Evolutionary conservation across 106 monocot species (phyloP), one percentile per base, ranked within the genome.

Genomic region (Gastrodia elata): DNA sequence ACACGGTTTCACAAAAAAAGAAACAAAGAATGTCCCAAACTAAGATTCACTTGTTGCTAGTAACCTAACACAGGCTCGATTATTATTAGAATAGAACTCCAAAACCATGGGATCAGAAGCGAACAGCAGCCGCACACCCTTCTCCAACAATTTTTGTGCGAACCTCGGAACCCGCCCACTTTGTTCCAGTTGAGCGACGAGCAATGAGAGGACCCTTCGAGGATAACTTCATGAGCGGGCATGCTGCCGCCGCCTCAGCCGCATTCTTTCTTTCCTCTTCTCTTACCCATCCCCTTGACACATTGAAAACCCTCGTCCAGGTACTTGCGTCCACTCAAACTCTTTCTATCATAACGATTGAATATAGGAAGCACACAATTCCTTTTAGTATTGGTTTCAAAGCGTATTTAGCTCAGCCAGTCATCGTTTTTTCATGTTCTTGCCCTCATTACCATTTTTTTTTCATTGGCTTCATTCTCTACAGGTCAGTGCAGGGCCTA

Each of bases 291-390:
- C 93, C 98, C 8, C 77, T 98, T 26, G 98, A 98, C 77, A 91
- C 93, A 52, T 78, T 93, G 74, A 98, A 98, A 57, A 82, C 93
- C 68, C 98, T 98, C 44, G 79, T 91, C 76, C 98, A 98, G 90
- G 96, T 87, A 22, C 36, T 61, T n/a, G 16, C 11, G n/a, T 38
- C 18, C 65, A 38, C 74, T 71, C 40, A 1, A 5, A 0, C 40
- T 16, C 20, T 26, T 0, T 39, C 20, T 67, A n/a, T n/a, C n/a
- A n/a, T n/a, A n/a, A n/a, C n/a, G n/a, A n/a, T n/a, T n/a, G n/a
- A n/a, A n/a, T n/a, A n/a, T n/a, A n/a, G n/a, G n/a, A 37, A 67
- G n/a, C 36, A 36, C 16, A n/a, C 1, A 30, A 27, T 32, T 61
- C 30, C 11, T 28, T 32, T 61, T 14, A 59, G 15, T 20, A 48